These are phyloP conservation scores for Serendipita sp. DNA, from an alignment of 1,284 basidiomycete genomes.

Conservation along the genomic window DNA sequence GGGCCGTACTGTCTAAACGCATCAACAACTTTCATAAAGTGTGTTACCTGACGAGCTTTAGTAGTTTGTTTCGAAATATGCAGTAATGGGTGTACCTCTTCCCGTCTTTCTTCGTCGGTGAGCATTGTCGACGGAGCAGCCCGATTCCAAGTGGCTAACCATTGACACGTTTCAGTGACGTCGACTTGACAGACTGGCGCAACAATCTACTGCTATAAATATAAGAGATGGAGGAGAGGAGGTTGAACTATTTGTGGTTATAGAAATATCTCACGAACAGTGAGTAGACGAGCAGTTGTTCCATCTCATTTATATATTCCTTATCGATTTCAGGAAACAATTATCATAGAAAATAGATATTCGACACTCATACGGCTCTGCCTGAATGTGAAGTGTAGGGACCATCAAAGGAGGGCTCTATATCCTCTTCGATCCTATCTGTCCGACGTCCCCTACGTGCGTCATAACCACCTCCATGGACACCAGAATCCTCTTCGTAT, in stretches of 20 bases:
- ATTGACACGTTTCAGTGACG: too few relatives aligned
- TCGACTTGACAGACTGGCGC: too few relatives aligned
- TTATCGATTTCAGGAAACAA: too few relatives aligned
- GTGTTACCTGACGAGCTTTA: slow-evolving; percentile 14
- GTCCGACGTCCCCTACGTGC: neutral
- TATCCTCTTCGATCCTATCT: neutral
- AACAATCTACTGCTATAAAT: too few relatives aligned
- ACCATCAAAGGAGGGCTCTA: neutral
- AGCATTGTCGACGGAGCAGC: too few relatives aligned
- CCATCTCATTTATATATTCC: too few relatives aligned
- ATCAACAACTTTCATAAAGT: slow-evolving; percentile 53
- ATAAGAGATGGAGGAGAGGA: too few relatives aligned
- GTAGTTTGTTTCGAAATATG: neutral
- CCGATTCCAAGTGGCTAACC: too few relatives aligned
- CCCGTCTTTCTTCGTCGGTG: neutral
- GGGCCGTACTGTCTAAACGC: slow-evolving; percentile 52
- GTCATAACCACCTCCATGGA: neutral
- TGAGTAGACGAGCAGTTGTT: too few relatives aligned
- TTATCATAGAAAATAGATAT: too few relatives aligned
- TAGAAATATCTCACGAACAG: too few relatives aligned
- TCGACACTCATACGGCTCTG: neutral
- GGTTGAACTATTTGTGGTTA: too few relatives aligned
- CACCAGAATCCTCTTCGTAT: neutral
- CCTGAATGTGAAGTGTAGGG: neutral
- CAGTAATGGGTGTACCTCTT: neutral